Percentiles rank a stretch among this genome's conserved stretches.
Conservation (phyloP, 208 protist species). For the Entamoeba invadens region DNA sequence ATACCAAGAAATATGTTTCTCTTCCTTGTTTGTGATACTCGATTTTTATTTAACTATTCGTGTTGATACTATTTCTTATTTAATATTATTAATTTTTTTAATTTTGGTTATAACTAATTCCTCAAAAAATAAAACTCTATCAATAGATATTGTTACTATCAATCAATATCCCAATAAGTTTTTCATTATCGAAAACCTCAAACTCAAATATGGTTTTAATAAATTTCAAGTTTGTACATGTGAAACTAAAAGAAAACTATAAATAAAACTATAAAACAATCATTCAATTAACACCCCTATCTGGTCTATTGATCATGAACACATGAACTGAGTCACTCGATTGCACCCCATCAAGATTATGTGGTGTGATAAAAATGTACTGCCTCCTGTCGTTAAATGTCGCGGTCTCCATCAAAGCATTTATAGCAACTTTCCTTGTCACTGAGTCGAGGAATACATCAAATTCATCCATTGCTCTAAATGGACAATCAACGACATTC, state of each 20-base stretch:
- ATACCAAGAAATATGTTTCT: not conserved
- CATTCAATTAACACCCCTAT: not conserved
- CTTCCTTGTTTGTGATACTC: not conserved
- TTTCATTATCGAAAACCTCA: no score
- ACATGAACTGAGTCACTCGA: not conserved
- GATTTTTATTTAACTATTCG: not conserved
- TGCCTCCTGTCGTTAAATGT: not conserved
- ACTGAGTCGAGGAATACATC: constrained; percentile 15
- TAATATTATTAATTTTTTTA: not conserved
- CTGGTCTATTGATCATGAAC: not conserved
- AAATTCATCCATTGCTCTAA: constrained; percentile 22
- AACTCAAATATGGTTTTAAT: no score
- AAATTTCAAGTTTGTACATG: no score
- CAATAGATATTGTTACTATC: no score
- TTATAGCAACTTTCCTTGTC: not conserved
- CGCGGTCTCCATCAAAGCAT: not conserved
- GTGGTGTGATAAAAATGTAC: not conserved
- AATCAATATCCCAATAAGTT: no score
- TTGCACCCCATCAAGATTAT: not conserved
- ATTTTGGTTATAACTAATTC: no score
- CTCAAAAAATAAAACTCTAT: no score
- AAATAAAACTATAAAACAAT: no score
- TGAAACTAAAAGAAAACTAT: no score
- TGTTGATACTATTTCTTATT: not conserved
- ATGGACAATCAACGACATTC: not conserved